These are phyloP conservation scores for Fusarium foetens DNA, from an alignment of 2,329 filamentous ascomycete genomes.

Conservation along the genomic window DNA sequence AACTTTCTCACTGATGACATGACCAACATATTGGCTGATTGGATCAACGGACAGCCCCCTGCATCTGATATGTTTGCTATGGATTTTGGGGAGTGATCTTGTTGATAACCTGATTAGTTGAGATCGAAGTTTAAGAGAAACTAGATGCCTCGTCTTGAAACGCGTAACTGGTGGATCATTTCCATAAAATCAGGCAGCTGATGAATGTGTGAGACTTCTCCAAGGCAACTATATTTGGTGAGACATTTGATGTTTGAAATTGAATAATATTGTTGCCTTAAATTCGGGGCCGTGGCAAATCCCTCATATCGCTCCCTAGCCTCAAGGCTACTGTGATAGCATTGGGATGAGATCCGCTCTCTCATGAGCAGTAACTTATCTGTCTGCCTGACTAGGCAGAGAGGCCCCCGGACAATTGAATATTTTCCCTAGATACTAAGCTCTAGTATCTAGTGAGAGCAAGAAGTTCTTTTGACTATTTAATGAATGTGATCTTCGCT, in stretches of 20 bases:
- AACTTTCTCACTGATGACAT: conserved; percentile 28
- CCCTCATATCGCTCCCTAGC: too few relatives aligned
- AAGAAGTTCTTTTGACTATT: not conserved
- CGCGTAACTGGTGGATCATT: not conserved
- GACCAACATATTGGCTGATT: conserved; percentile 32
- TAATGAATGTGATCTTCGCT: not conserved
- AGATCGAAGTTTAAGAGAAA: not conserved
- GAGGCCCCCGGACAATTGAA: fast-evolving
- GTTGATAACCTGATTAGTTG: not conserved
- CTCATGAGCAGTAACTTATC: not conserved
- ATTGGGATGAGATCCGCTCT: not conserved
- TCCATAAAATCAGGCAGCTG: not conserved
- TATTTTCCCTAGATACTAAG: fast-evolving
- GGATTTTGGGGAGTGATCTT: conserved; percentile 15
- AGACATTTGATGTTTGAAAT: not conserved
- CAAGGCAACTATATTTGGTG: not conserved
- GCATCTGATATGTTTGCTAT: conserved; percentile 30
- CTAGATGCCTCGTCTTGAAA: not conserved
- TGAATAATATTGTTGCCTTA: not conserved
- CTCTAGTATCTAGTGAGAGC: fast-evolving
- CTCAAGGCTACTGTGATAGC: not conserved
- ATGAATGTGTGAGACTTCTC: not conserved
- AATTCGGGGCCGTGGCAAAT: not conserved
- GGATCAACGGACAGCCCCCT: conserved; percentile 32
- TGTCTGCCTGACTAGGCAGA: conserved; percentile 21